Evolutionary conservation across 306 rosid genomes (phyloP).

Genomic region (Potentilla sterilis): DNA sequence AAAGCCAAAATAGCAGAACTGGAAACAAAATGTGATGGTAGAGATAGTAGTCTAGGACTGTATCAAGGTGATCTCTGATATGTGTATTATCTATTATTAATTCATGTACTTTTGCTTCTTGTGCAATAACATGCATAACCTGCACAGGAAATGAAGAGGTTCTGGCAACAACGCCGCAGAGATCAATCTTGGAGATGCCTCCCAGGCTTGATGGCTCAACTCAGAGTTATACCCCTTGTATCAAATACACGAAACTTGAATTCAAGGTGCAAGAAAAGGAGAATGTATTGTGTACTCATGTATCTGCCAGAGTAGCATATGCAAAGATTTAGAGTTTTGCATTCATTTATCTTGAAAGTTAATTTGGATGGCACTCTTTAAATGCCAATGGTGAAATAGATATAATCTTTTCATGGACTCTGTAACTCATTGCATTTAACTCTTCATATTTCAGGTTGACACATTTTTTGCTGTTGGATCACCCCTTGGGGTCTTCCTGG

Average conservation of each 20-base stretch:
- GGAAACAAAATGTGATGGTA: slow-evolving; percentile 42
- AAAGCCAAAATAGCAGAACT: slow-evolving; percentile 56
- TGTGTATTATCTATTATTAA: slow-evolving; percentile 7
- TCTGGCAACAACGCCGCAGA: slow-evolving; percentile 36
- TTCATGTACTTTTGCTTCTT: not conserved
- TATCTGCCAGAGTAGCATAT: not conserved
- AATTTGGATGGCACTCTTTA: slow-evolving; percentile 11
- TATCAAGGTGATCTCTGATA: slow-evolving; percentile 52
- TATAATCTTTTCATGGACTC: slow-evolving; percentile 1
- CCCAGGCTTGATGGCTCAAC: slow-evolving; percentile 44
- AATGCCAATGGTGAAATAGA: not conserved
- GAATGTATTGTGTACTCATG: not conserved
- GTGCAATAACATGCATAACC: slow-evolving; percentile 15
- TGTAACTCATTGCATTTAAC: slow-evolving; percentile 25
- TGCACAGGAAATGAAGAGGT: slow-evolving; percentile 39
- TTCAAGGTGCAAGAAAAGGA: slow-evolving; percentile 57
- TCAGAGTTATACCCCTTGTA: slow-evolving; percentile 61
- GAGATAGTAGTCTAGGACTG: slow-evolving; percentile 29
- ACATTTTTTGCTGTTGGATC: slow-evolving; percentile 99
- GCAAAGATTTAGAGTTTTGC: not conserved
- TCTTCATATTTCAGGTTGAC: slow-evolving; percentile 65
- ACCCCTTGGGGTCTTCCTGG: slow-evolving; percentile 95
- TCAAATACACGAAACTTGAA: slow-evolving; percentile 80
- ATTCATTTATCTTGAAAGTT: not conserved
- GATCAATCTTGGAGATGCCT: slow-evolving; percentile 35